phyloP scores from a whole-genome alignment of 1,139 yeast genomes.

The Hyphopichia burtonii region DNA sequence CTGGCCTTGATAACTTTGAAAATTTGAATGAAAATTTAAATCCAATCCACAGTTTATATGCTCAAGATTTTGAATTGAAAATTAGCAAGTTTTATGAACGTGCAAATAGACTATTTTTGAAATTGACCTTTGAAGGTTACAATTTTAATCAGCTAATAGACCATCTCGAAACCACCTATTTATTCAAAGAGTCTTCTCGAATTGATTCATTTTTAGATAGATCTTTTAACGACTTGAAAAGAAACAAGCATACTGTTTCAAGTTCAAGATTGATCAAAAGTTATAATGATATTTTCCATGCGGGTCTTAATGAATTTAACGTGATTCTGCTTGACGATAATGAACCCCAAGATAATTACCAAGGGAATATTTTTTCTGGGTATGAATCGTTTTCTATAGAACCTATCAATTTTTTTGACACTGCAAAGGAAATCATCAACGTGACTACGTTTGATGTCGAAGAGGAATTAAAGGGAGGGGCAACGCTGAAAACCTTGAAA shows the following conservation, averaged over 20 bases:
- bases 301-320: constrained; percentile 3
- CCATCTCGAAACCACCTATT: constrained; percentile 53
- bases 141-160: constrained; percentile 47
- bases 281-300: constrained; percentile 20
- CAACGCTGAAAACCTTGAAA: constrained; percentile 34
- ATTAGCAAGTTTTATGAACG: constrained; percentile 63
- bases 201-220: constrained; percentile 46
- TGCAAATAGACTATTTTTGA: constrained; percentile 65
- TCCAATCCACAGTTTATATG: constrained; percentile 47
- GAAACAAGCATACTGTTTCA: constrained; percentile 31
- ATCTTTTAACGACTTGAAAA: constrained; percentile 34
- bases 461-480: constrained; percentile 40
- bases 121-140: constrained; percentile 62
- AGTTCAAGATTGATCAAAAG: constrained; percentile 26
- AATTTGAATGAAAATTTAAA: constrained; percentile 24
- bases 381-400: constrained; percentile 29
- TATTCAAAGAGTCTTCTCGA: constrained; percentile 46
- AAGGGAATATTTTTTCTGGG: not conserved
- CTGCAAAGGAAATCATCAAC: constrained; percentile 62
- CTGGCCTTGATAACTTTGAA: constrained; percentile 39
- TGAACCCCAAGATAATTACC: not conserved
- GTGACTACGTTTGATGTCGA: constrained; percentile 66
- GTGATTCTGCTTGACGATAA: constrained; percentile 17
- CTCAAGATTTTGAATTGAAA: constrained; percentile 56
- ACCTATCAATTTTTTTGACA: constrained; percentile 48